A percentile compares a stretch with the other conserved stretches of the same genome.
Evolutionary conservation across 2,329 filamentous ascomycete species (phyloP).

Genomic region (Rhinocladiella mackenziei): DNA sequence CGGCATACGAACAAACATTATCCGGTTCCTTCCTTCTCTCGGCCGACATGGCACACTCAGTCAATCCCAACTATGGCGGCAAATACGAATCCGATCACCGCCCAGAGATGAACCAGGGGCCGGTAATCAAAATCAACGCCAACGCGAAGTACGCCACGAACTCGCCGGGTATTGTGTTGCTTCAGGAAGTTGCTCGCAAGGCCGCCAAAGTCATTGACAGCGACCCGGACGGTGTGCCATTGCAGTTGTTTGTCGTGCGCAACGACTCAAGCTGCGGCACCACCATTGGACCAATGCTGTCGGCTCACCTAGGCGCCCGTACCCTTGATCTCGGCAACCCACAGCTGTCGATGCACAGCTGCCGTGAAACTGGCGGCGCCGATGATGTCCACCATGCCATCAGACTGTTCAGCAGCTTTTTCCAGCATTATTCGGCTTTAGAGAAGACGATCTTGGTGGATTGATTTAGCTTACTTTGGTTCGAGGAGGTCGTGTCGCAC

Average conservation of each 20-base stretch:
- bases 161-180: constrained; percentile 84
- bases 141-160: constrained; percentile 97
- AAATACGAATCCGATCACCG: constrained; percentile 92
- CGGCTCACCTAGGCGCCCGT: constrained; percentile 76
- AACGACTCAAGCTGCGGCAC: constrained; percentile 94
- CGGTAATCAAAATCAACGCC: constrained; percentile 96
- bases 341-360: constrained; percentile 95
- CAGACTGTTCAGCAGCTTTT: constrained; percentile 82
- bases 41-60: constrained; percentile 94
- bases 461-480: constrained; percentile 37
- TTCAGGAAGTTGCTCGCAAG: constrained; percentile 74
- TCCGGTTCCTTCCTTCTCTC: constrained; percentile 89
- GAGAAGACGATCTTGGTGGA: constrained; percentile 82
- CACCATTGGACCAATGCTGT: constrained; percentile 96
- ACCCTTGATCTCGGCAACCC: constrained; percentile 92
- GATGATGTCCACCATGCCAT: constrained; percentile 84
- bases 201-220: constrained; percentile 51
- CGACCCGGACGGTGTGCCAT: constrained; percentile 67
- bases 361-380: constrained; percentile 84
- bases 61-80: constrained; percentile 88
- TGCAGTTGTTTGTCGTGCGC: constrained; percentile 92
- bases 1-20: constrained; percentile 89
- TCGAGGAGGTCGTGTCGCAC: too few species aligned
- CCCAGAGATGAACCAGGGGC: constrained; percentile 93
- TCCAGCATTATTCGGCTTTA: constrained; percentile 74